These are phyloP conservation scores for Penicillium sclerotiorum DNA, from an alignment of 2,329 filamentous ascomycete genomes.

Conservation along the genomic window DNA sequence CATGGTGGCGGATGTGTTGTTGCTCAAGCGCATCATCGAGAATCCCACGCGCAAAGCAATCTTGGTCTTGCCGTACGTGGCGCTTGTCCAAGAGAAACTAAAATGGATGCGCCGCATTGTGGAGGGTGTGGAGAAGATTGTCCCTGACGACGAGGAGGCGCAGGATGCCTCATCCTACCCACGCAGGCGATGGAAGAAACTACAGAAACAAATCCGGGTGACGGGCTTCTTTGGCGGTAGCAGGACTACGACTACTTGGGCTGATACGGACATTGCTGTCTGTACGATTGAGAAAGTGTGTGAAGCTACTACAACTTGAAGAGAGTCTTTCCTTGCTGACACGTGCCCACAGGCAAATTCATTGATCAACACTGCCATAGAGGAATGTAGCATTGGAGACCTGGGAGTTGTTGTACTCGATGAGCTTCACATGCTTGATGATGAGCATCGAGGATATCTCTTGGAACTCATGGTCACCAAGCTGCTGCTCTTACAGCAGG, in stretches of 20 bases:
- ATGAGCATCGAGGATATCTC: slow-evolving; percentile 73
- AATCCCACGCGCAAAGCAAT: slow-evolving; percentile 68
- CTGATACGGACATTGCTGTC: slow-evolving; percentile 74
- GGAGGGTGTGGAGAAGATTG: slow-evolving; percentile 56
- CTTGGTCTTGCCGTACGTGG: slow-evolving; percentile 74
- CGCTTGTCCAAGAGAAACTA: slow-evolving; percentile 77
- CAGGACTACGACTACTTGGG: slow-evolving; percentile 67
- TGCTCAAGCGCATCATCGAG: slow-evolving; percentile 71
- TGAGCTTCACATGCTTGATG: slow-evolving; percentile 81
- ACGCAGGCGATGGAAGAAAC: slow-evolving; percentile 57
- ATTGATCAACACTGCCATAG: slow-evolving; percentile 72
- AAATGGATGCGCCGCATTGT: slow-evolving; percentile 71
- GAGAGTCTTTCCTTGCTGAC: slow-evolving; percentile 1
- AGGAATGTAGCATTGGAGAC: slow-evolving; percentile 67
- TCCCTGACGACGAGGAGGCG: slow-evolving; percentile 36
- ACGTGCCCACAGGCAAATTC: slow-evolving; percentile 64
- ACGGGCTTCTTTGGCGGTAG: slow-evolving; percentile 76
- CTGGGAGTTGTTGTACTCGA: slow-evolving; percentile 71
- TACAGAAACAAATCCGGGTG: slow-evolving; percentile 64
- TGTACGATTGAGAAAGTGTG: slow-evolving; percentile 76
- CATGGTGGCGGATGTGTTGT: slow-evolving; percentile 70
- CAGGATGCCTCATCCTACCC: slow-evolving; percentile 38
- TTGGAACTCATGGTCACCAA: slow-evolving; percentile 76
- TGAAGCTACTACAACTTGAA: neutral
- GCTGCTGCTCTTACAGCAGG: slow-evolving; percentile 66